Percentiles rank a stretch among this genome's conserved stretches.
Conservation (phyloP, 1,139 yeast species). For the Tardiomyces blankii region DNA sequence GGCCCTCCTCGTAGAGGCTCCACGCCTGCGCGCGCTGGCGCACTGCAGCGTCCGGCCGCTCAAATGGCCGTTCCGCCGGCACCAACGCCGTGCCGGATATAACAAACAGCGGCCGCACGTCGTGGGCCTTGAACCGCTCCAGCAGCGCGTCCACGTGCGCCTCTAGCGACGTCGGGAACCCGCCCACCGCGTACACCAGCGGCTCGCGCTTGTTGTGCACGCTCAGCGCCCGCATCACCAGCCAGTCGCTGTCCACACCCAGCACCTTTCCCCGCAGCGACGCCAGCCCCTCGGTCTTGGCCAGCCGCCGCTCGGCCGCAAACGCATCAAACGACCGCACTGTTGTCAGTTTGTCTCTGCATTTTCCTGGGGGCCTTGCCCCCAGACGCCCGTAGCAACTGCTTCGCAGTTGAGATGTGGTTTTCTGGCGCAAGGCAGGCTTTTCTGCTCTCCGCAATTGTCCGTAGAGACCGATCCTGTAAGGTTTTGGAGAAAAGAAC, state of each 20-base stretch:
- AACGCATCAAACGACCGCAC: constrained; percentile 64
- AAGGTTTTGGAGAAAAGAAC: too few species aligned
- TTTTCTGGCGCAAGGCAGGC: too few species aligned
- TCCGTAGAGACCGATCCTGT: too few species aligned
- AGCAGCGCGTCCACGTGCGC: constrained; percentile 53
- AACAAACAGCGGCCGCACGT: constrained; percentile 68
- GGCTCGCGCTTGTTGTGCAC: constrained; percentile 54
- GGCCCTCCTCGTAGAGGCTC: not conserved
- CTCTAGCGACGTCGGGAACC: constrained; percentile 58
- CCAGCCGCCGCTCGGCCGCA: constrained; percentile 58
- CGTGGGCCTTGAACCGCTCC: constrained; percentile 44
- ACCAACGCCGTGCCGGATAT: constrained; percentile 42
- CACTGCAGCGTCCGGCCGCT: constrained; percentile 2
- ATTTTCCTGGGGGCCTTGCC: too few species aligned
- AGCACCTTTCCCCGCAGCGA: constrained; percentile 55
- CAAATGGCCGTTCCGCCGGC: constrained; percentile 13
- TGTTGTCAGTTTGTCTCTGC: constrained; percentile 4
- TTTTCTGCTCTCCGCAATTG: too few species aligned
- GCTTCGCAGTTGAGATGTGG: too few species aligned
- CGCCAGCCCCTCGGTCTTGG: constrained; percentile 53
- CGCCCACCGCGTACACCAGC: constrained; percentile 70
- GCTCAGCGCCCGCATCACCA: constrained; percentile 47
- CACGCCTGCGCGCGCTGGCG: not conserved
- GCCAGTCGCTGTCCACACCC: constrained; percentile 82
- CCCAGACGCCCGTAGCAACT: too few species aligned